Conservation (phyloP, 2,329 filamentous ascomycete genomes). For the Hysterium pulicare region DNA sequence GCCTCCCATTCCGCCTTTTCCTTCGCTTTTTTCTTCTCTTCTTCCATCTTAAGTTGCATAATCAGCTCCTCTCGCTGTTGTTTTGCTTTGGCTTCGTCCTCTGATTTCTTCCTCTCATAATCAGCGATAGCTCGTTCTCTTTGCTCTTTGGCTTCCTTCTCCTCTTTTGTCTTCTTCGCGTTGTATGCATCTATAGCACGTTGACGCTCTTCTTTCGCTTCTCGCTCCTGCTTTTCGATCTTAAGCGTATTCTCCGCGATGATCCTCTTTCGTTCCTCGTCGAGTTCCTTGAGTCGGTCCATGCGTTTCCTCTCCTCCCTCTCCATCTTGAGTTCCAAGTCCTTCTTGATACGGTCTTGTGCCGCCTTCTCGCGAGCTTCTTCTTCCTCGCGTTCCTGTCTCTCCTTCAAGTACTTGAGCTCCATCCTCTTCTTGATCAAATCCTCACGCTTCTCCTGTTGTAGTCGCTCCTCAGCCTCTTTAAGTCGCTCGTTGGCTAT, state of each 20-base stretch:
- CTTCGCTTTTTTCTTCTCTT: constrained; percentile 39
- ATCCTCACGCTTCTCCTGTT: constrained; percentile 37
- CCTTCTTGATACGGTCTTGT: constrained; percentile 15
- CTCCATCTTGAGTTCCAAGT: constrained; percentile 17
- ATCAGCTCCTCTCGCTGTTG: constrained; percentile 36
- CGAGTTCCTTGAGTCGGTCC: constrained; percentile 10
- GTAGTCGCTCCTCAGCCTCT: constrained; percentile 32
- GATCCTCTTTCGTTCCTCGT: constrained; percentile 7
- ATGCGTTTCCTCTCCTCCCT: constrained; percentile 12
- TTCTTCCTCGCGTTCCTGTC: constrained; percentile 28
- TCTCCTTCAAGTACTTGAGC: constrained; percentile 35
- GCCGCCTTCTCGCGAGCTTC: constrained; percentile 20
- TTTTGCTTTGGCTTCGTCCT: constrained; percentile 36
- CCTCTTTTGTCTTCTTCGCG: constrained; percentile 31
- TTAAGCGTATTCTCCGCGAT: constrained; percentile 7
- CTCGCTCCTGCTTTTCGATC: constrained; percentile 28
- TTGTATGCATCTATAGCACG: constrained; percentile 34
- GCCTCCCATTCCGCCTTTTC: constrained; percentile 43
- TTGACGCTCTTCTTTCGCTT: constrained; percentile 22
- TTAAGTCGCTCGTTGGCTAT: constrained; percentile 31
- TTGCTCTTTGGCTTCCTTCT: constrained; percentile 26
- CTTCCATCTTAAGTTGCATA: constrained; percentile 39
- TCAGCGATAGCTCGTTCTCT: constrained; percentile 33
- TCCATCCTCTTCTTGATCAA: constrained; percentile 31
- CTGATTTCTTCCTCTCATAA: constrained; percentile 34